Percentiles rank a stretch among this genome's conserved stretches.
These are phyloP conservation scores for Pseudogymnoascus sp. DNA, from an alignment of 2,329 filamentous ascomycete genomes.

Conservation along the genomic window DNA sequence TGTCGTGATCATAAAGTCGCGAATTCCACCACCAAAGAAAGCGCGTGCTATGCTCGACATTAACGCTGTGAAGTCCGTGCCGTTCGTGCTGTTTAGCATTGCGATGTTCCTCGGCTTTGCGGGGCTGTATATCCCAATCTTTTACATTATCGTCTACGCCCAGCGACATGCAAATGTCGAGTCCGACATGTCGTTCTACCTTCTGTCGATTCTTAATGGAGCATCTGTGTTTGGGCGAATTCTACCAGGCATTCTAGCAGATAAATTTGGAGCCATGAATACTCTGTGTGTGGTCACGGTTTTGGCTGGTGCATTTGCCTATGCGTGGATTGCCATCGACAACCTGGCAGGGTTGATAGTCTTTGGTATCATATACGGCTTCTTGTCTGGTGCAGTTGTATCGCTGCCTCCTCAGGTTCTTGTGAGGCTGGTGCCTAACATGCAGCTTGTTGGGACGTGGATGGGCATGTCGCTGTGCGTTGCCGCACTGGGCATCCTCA, in stretches of 20 bases:
- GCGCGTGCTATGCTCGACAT: too few species aligned
- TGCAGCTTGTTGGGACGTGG: conserved; percentile 12
- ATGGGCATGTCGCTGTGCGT: conserved; percentile 14
- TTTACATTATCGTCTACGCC: conserved; percentile 33
- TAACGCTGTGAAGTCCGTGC: too few species aligned
- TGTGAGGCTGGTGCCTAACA: conserved; percentile 12
- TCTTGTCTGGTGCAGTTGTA: conserved; percentile 60
- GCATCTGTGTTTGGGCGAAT: conserved; percentile 47
- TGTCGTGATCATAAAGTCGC: conserved; percentile 45
- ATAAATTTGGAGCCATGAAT: conserved; percentile 48
- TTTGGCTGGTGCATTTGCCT: conserved; percentile 24
- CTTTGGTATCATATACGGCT: conserved; percentile 61
- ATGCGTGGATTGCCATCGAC: conserved; percentile 42
- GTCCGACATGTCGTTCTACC: conserved; percentile 39
- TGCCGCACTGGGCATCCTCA: conserved; percentile 11
- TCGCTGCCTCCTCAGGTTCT: conserved; percentile 44
- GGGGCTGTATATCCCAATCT: not conserved
- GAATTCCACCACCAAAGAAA: conserved; percentile 32
- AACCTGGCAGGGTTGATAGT: conserved; percentile 52
- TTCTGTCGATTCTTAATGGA: conserved; percentile 48
- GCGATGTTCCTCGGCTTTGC: too few species aligned
- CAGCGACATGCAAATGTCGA: conserved; percentile 37
- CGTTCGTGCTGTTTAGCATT: too few species aligned
- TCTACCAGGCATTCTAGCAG: conserved; percentile 46
- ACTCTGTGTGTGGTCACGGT: conserved; percentile 45